Evolutionary conservation across 2,329 filamentous ascomycete genomes (phyloP).

Genomic region (Sarocladium kiliense): DNA sequence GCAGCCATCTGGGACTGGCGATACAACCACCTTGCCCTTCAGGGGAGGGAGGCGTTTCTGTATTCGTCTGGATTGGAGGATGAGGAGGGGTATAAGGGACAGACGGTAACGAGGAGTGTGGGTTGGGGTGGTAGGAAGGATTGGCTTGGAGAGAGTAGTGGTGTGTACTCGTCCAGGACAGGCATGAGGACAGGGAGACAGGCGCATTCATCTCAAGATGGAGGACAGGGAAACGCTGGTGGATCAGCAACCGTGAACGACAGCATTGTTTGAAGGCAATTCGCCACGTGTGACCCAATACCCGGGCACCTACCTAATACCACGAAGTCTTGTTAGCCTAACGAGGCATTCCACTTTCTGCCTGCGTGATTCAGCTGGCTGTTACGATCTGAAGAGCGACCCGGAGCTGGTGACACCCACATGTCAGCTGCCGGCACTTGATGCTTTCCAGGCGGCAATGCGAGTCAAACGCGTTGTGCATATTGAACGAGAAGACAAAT

Average conservation of each 20-base stretch:
- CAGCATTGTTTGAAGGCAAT: neutral
- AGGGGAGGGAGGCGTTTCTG: slow-evolving; percentile 28
- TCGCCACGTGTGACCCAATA: too few relatives aligned
- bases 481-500: too few relatives aligned
- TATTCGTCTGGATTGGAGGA: slow-evolving; percentile 13
- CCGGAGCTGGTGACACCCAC: too few relatives aligned
- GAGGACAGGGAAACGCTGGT: neutral
- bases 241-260: neutral
- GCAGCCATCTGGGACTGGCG: slow-evolving; percentile 66
- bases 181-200: neutral
- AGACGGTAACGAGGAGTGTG: slow-evolving; percentile 12
- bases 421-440: too few relatives aligned
- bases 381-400: too few relatives aligned
- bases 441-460: too few relatives aligned
- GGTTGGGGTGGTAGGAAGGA: slow-evolving; percentile 13
- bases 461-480: too few relatives aligned
- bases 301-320: too few relatives aligned
- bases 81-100: slow-evolving; percentile 3
- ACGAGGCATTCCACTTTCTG: too few relatives aligned
- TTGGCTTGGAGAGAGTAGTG: slow-evolving; percentile 12
- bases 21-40: slow-evolving; percentile 61
- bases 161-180: neutral
- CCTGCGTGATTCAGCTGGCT: too few relatives aligned
- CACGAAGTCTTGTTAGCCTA: too few relatives aligned
- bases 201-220: neutral